Evolutionary conservation across 2,329 filamentous ascomycete genomes (phyloP).

Genomic region (Cadophora luteo-olivacea): DNA sequence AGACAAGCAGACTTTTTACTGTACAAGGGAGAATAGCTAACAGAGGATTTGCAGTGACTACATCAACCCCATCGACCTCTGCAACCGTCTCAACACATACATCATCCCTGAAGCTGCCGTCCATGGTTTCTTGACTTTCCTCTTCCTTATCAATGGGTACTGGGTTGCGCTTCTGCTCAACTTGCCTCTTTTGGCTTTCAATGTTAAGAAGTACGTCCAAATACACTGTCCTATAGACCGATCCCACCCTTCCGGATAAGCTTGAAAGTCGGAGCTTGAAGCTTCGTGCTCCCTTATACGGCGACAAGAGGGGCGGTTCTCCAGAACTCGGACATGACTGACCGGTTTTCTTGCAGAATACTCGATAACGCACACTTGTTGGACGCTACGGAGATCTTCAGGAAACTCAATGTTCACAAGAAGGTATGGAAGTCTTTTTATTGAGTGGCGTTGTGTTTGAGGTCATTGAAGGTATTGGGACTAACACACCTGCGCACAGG

Average conservation of each 20-base stretch:
- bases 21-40: constrained; percentile 40
- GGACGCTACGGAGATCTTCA: constrained; percentile 98
- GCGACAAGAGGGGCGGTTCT: neutral
- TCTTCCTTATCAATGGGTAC: constrained; percentile 99
- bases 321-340: constrained; percentile 37
- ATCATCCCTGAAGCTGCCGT: constrained; percentile 98
- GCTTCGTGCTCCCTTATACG: neutral
- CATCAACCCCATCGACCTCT: constrained; percentile 99
- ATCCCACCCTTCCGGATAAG: too few species aligned
- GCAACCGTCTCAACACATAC: constrained; percentile 99
- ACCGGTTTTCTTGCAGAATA: constrained; percentile 67
- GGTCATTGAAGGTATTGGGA: neutral
- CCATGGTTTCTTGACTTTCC: constrained; percentile 90
- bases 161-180: constrained; percentile 95
- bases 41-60: constrained; percentile 74
- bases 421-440: constrained; percentile 68
- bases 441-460: neutral
- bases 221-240: neutral
- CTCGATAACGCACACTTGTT: constrained; percentile 96
- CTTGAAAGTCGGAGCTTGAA: neutral
- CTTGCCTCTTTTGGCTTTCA: constrained; percentile 89
- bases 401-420: constrained; percentile 98
- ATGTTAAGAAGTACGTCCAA: constrained; percentile 89
- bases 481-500: constrained; percentile 57
- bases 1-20: neutral